phyloP scores from a whole-genome alignment of 768 basidiomycete species.

The Suillus ampliporus region DNA sequence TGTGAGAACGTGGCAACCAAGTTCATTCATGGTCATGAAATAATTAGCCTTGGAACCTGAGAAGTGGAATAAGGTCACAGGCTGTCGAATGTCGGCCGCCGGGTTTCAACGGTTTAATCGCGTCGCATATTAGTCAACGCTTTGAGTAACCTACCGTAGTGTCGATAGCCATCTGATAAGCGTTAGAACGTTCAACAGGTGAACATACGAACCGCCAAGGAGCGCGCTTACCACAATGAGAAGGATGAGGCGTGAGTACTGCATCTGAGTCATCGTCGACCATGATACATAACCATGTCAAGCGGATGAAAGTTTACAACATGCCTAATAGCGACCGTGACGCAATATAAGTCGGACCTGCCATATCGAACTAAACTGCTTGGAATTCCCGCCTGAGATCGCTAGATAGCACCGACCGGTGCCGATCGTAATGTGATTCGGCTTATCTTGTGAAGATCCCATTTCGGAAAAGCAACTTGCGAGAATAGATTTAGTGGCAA shows the following conservation, averaged over 20 bases:
- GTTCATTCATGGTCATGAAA: neutral
- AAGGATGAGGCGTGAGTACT: neutral
- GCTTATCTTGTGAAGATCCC: neutral
- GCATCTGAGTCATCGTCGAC: neutral
- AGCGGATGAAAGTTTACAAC: neutral
- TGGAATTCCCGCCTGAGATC: neutral
- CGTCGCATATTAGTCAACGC: neutral
- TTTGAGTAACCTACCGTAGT: neutral
- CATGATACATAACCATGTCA: neutral
- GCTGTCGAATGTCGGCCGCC: neutral
- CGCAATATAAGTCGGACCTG: neutral
- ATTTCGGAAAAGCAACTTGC: neutral
- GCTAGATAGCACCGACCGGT: neutral
- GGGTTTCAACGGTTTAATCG: neutral
- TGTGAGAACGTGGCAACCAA: conserved; percentile 10
- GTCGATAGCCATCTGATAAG: neutral
- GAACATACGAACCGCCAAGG: neutral
- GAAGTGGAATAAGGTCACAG: conserved; percentile 4
- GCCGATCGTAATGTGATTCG: neutral
- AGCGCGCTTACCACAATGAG: neutral
- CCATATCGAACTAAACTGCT: neutral
- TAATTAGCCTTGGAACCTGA: neutral
- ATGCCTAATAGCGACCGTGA: neutral
- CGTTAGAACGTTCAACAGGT: neutral
- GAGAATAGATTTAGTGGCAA: neutral